These are phyloP conservation scores for Claviceps africana DNA, from an alignment of 2,329 filamentous ascomycete genomes.

Conservation along the genomic window DNA sequence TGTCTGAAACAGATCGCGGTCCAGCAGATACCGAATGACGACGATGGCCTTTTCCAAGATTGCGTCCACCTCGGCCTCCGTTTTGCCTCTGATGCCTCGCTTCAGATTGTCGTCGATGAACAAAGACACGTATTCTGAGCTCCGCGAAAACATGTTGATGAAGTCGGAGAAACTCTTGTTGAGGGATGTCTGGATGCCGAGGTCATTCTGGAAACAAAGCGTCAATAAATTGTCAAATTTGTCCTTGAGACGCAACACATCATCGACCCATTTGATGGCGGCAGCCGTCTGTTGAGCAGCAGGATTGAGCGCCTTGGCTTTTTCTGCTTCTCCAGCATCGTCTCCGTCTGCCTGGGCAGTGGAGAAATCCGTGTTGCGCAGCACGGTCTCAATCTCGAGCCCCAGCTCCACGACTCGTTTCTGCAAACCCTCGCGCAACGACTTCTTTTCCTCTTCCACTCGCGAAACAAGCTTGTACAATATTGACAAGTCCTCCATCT, in stretches of 20 bases:
- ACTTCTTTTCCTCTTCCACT: conserved; percentile 59
- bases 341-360: conserved; percentile 27
- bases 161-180: conserved; percentile 83
- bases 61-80: conserved; percentile 69
- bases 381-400: conserved; percentile 60
- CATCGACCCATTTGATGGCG: conserved; percentile 90
- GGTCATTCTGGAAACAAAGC: conserved; percentile 59
- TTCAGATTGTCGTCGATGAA: conserved; percentile 97
- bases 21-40: conserved; percentile 72
- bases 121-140: conserved; percentile 84
- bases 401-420: conserved; percentile 67
- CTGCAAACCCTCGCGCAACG: conserved; percentile 58
- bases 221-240: conserved; percentile 76
- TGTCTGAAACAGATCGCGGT: conserved; percentile 88
- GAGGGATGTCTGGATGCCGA: conserved; percentile 65
- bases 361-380: conserved; percentile 43
- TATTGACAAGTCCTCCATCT: conserved; percentile 61
- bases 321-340: conserved; percentile 30
- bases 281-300: conserved; percentile 70
- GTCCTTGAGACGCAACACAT: conserved; percentile 71
- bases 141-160: conserved; percentile 77
- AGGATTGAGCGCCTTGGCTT: conserved; percentile 23
- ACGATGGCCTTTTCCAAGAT: conserved; percentile 83
- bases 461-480: conserved; percentile 67
- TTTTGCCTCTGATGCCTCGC: conserved; percentile 84